Evolutionary conservation across 1,284 basidiomycete species (phyloP).

Genomic region (Ganoderma multipileum): DNA sequence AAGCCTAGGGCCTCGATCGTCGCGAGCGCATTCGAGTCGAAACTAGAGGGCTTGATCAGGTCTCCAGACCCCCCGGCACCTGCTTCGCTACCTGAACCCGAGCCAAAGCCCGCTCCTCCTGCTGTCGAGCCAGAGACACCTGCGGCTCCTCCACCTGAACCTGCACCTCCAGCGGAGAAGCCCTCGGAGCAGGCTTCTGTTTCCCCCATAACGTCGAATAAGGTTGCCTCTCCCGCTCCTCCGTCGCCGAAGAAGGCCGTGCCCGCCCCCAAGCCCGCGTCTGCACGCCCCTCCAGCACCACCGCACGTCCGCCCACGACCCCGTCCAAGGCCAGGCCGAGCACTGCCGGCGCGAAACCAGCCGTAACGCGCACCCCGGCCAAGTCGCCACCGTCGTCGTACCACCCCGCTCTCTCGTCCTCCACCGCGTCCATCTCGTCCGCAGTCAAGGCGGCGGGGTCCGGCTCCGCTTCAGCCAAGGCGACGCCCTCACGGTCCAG

Average conservation of each 20-base stretch:
- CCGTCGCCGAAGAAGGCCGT: slow-evolving; percentile 36
- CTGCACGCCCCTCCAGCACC: slow-evolving; percentile 20
- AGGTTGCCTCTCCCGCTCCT: slow-evolving; percentile 26
- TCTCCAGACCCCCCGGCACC: slow-evolving; percentile 21
- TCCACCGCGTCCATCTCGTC: slow-evolving; percentile 30
- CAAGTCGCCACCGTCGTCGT: slow-evolving; percentile 39
- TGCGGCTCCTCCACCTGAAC: slow-evolving; percentile 12
- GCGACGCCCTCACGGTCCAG: slow-evolving; percentile 29
- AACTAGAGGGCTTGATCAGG: slow-evolving; percentile 12
- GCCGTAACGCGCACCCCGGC: slow-evolving; percentile 35
- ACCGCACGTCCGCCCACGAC: slow-evolving; percentile 32
- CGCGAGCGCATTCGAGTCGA: slow-evolving; percentile 20
- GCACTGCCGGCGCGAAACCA: slow-evolving; percentile 29
- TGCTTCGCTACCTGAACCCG: slow-evolving; percentile 15
- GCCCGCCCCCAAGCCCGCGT: slow-evolving; percentile 25
- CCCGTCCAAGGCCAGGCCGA: slow-evolving; percentile 37
- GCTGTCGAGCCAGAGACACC: slow-evolving; percentile 9
- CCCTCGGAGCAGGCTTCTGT: slow-evolving; percentile 34
- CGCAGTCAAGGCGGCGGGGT: slow-evolving; percentile 27
- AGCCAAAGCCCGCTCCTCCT: slow-evolving; percentile 14
- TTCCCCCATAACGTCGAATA: slow-evolving; percentile 24
- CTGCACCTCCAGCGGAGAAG: slow-evolving; percentile 19
- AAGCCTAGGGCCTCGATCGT: slow-evolving; percentile 29
- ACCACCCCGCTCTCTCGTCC: slow-evolving; percentile 33
- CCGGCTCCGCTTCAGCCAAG: slow-evolving; percentile 14